Conservation (phyloP, 2,329 filamentous ascomycete genomes). For the Rutstroemia sp. region DNA sequence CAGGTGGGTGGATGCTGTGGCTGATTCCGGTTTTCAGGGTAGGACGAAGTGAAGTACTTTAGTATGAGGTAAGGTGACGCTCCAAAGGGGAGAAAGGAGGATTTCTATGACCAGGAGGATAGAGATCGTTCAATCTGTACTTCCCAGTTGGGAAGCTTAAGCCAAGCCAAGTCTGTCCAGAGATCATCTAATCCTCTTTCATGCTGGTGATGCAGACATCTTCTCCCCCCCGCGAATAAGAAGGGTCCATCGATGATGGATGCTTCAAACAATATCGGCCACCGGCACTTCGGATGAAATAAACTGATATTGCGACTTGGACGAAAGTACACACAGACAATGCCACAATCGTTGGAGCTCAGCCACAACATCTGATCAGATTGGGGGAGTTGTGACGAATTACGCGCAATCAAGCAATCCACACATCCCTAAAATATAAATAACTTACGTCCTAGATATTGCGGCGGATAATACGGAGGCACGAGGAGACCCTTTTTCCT, state of each 20-base stretch:
- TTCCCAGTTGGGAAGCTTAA: too few relatives aligned
- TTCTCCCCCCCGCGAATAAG: not conserved
- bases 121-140: too few relatives aligned
- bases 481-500: too few relatives aligned
- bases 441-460: not conserved
- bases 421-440: not conserved
- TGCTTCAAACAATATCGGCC: not conserved
- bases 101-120: too few relatives aligned
- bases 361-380: not conserved
- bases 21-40: not conserved
- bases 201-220: not conserved
- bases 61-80: not conserved
- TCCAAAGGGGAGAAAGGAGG: not conserved
- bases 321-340: not conserved
- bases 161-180: too few relatives aligned
- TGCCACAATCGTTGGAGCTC: not conserved
- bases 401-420: not conserved
- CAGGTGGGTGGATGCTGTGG: conserved; percentile 10
- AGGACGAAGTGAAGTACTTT: not conserved
- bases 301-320: too few relatives aligned
- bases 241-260: too few relatives aligned
- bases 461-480: too few relatives aligned
- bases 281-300: not conserved
- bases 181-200: not conserved
- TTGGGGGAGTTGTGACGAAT: not conserved